Base-by-base conservation (phyloP, 768 basidiomycete species). In the Pulveroboletus sp. region DNA sequence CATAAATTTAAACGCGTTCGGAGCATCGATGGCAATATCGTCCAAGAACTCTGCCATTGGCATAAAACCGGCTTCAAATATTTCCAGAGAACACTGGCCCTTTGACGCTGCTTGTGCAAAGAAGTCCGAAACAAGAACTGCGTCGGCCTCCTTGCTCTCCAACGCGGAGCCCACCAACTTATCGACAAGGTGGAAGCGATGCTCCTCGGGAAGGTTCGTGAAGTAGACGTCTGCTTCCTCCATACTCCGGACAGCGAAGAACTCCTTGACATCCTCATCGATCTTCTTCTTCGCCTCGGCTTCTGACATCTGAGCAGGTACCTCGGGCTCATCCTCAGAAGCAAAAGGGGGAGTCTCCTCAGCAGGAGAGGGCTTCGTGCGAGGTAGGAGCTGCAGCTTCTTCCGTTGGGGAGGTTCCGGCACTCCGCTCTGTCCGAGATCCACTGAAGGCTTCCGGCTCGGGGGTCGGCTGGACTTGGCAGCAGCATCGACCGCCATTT, bases 171-270 rank as follows among this genome's bases (percentile, higher is more conserved):
- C 77, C 39, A 87, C 79, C 39, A 98, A 71, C 67, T 83, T 84
- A 61, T 89, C 82, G 55, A 95, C 81, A 28, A 98, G 78, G 18
- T 69, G 70, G 49, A 69, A 70, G 35, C 86, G 84, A 59, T 85
- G 77, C 50, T 76, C 76, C 24, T 76, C 67, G 6, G 91, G 84
- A 26, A 97, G 75, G 17, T 74, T 78, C 43, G 79, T 76, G 71
- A 95, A 93, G 74, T 93, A 94, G 24, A 79, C 79, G 57, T 91
- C 91, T 11, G 89, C 93, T 67, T 96, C 94, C 31, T 86, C 84
- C 49, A 96, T 66, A 61, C 84, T 87, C 57, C 89, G 86, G 58
- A 90, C 82, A 56, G 76, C 80, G 69, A 86, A 93, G 74, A 92
- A 88, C 73, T 97, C 92, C 69, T 89, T 91, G 49, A 74, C 71